Conservation (phyloP, 2,329 filamentous ascomycete genomes). For the Sclerotinia glacialis region DNA sequence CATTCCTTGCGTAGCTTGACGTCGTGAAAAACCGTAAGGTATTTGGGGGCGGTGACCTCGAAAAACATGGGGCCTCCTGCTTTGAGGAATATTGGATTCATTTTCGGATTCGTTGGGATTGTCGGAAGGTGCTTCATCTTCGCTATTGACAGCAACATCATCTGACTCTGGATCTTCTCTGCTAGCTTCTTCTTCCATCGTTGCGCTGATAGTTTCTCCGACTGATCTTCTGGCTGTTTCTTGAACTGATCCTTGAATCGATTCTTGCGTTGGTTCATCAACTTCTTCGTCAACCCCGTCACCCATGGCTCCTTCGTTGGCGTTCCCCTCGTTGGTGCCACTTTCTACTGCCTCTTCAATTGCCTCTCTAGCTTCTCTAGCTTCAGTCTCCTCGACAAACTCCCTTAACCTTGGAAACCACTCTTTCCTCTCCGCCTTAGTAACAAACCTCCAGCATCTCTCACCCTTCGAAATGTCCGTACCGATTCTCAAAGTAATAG, state of each 20-base stretch:
- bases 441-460: not conserved
- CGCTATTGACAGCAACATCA: no score
- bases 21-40: no score
- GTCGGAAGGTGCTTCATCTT: no score
- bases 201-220: no score
- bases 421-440: not conserved
- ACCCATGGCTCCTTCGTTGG: not conserved
- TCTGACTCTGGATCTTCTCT: not conserved
- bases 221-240: no score
- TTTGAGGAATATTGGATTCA: not conserved
- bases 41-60: not conserved
- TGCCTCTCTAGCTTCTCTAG: not conserved
- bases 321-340: not conserved
- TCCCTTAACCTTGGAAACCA: not conserved
- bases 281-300: not conserved
- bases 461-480: not conserved
- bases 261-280: no score
- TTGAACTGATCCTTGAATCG: no score
- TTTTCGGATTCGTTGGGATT: not conserved
- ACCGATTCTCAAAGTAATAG: not conserved
- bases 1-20: no score
- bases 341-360: no score
- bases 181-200: not conserved
- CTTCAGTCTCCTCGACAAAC: not conserved
- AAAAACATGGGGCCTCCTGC: fast-evolving